These are phyloP conservation scores for Colletotrichum lini DNA, from an alignment of 2,329 filamentous ascomycete genomes.

Conservation along the genomic window DNA sequence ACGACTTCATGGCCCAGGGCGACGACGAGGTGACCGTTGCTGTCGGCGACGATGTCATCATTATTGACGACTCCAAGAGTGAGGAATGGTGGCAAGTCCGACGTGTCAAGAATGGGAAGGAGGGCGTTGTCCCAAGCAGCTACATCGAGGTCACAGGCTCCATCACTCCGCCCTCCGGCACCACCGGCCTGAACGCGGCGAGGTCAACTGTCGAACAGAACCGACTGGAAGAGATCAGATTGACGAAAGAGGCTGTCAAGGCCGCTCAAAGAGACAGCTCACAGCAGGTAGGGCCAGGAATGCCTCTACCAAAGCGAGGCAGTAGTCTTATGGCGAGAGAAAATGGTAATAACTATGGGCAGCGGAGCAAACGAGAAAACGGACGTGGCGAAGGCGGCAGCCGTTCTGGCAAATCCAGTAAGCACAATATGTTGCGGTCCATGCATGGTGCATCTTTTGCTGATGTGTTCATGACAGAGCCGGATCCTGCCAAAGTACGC, in stretches of 20 bases:
- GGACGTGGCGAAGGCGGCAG: slow-evolving; percentile 69
- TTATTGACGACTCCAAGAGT: slow-evolving; percentile 91
- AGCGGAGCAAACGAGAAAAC: slow-evolving; percentile 81
- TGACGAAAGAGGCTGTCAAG: slow-evolving; percentile 85
- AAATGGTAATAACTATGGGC: slow-evolving; percentile 75
- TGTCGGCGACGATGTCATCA: slow-evolving; percentile 89
- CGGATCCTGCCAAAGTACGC: slow-evolving; percentile 85
- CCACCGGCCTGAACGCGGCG: slow-evolving; percentile 65
- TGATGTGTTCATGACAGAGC: slow-evolving; percentile 68
- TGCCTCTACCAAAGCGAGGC: slow-evolving; percentile 81
- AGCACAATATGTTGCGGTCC: slow-evolving; percentile 54
- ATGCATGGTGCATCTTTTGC: slow-evolving; percentile 15
- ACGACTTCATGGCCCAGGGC: slow-evolving; percentile 97
- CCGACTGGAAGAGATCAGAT: slow-evolving; percentile 83
- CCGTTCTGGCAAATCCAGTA: slow-evolving; percentile 68
- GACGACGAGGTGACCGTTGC: slow-evolving; percentile 96
- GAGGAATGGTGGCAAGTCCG: slow-evolving; percentile 99
- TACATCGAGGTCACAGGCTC: slow-evolving; percentile 91
- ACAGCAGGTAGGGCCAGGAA: slow-evolving; percentile 80
- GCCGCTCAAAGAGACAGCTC: slow-evolving; percentile 67
- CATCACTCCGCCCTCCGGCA: slow-evolving; percentile 64
- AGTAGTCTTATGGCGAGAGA: slow-evolving; percentile 82
- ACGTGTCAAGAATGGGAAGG: slow-evolving; percentile 89
- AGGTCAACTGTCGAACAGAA: slow-evolving; percentile 83
- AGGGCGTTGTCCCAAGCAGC: slow-evolving; percentile 96